Evolutionary conservation across 108 stramenopile species (phyloP), one percentile per base, ranked within the genome.

Genomic region (Pseudonitzschia pungens): DNA sequence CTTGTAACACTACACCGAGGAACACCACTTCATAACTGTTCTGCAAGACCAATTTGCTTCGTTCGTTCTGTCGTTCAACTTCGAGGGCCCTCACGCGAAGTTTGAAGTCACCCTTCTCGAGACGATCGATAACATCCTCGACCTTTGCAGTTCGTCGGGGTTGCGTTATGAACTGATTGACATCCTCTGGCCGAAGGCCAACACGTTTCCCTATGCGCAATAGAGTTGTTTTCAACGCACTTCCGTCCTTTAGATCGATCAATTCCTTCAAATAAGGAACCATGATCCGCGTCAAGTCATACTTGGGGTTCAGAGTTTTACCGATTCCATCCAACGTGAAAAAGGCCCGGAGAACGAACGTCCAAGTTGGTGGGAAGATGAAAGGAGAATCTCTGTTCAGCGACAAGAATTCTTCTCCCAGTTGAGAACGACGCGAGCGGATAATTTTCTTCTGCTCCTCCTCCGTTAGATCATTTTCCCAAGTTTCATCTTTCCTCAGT

Each of bases 291-390:
- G 96, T 96, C 74, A 98, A 73, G 78, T 99, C 98, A 74, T 96
- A 99, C 48, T 88, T 85, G 32, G 88, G 85, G 74, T 98, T 96
- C 64, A 99, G 75, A 10, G 92, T 94, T 76, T 99, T 99, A 45
- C 98, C 98, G 68, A 99, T 98, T 31, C 98, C 98, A 77, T 99
- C 98, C 21, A 99, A 48, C n/a, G 96, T 90, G 58, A 97, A 97
- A 76, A 99, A 96, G 4, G 98, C 98, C 33, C 97, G 86, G 59
- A 99, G 91, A 29, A 99, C 96, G 82, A 99, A 99, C 4, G 98
- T 99, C 94, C 97, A 98, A 12, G 96, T 97, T 0, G 98, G 96
- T 52, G 98, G 98, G 69, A 99, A 98, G 52, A 97, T 86, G 60
- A 99, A 97, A 8, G 97, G 95, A 59, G 83, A 84, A 72, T 96